phyloP scores from a whole-genome alignment of 495 filamentous ascomycete genomes.

The Neurospora sp. region DNA sequence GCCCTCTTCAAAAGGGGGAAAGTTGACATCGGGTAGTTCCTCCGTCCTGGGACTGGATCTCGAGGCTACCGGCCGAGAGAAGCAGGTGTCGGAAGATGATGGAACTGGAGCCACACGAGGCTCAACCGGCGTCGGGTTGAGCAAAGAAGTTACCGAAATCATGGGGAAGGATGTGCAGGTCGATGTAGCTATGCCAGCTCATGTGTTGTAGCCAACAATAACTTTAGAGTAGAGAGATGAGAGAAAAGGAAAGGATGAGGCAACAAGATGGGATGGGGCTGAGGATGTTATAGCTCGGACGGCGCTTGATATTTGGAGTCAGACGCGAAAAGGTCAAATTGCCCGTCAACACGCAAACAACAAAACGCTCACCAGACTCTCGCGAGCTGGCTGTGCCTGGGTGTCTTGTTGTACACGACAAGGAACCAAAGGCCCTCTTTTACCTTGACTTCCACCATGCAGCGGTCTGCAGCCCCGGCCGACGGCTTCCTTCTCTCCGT shows the following conservation, averaged over 20 bases:
- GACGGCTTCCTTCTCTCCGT: constrained; percentile 22
- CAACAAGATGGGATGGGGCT: constrained; percentile 5
- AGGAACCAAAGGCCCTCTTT: constrained; percentile 27
- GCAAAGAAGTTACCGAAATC: constrained; percentile 47
- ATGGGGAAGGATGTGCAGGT: constrained; percentile 23
- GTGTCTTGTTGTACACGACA: constrained; percentile 15
- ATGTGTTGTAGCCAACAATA: constrained; percentile 8
- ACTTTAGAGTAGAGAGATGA: constrained; percentile 9
- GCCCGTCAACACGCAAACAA: constrained; percentile 20
- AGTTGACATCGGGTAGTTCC: constrained; percentile 47
- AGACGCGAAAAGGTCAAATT: constrained; percentile 7
- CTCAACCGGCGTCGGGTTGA: constrained; percentile 41
- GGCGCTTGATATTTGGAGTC: constrained; percentile 22
- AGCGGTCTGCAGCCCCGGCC: constrained; percentile 24
- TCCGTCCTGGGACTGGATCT: constrained; percentile 33
- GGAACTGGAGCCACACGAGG: constrained; percentile 26
- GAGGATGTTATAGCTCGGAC: constrained; percentile 23
- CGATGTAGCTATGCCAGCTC: background rate
- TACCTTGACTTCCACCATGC: constrained; percentile 29
- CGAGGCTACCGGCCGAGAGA: constrained; percentile 14
- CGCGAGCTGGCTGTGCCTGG: constrained; percentile 7
- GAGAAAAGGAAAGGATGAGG: constrained; percentile 17
- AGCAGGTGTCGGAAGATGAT: constrained; percentile 5
- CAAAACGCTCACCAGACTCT: constrained; percentile 15
- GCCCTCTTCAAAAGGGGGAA: constrained; percentile 50